A percentile compares a stretch with the other conserved stretches of the same genome.
Conservation (phyloP, 805 yeast species). For the Komagataella populi region DNA sequence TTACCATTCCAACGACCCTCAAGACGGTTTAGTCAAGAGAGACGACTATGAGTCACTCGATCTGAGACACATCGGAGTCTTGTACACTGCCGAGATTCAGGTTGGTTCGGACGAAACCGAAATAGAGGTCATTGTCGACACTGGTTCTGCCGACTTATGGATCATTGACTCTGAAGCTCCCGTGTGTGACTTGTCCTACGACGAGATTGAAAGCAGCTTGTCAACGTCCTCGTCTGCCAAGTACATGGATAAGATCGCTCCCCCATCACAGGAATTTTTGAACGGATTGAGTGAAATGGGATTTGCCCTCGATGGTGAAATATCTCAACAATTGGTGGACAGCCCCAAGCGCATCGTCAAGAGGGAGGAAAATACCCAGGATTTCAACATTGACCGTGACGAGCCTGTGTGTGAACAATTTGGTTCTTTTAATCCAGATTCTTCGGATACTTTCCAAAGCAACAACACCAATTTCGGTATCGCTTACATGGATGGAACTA, state of each 20-base stretch:
- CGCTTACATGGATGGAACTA: constrained; percentile 32
- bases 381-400: not conserved
- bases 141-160: constrained; percentile 35
- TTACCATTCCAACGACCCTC: not conserved
- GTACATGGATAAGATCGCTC: not conserved
- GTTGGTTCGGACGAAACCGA: constrained; percentile 30
- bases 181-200: not conserved
- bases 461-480: constrained; percentile 30
- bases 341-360: not conserved
- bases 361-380: not conserved
- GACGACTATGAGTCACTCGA: not conserved
- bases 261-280: not conserved
- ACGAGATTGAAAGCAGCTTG: not conserved
- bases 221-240: not conserved
- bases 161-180: constrained; percentile 8
- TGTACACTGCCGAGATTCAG: constrained; percentile 27
- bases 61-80: constrained; percentile 5
- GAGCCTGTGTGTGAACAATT: constrained; percentile 20
- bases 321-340: not conserved
- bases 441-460: constrained; percentile 22
- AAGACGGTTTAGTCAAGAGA: not conserved
- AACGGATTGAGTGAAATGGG: not conserved
- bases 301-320: not conserved
- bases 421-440: constrained; percentile 33
- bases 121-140: constrained; percentile 31